phyloP scores from a whole-genome alignment of 192 early-diverging fungal species.

The Coemansia sp. region DNA sequence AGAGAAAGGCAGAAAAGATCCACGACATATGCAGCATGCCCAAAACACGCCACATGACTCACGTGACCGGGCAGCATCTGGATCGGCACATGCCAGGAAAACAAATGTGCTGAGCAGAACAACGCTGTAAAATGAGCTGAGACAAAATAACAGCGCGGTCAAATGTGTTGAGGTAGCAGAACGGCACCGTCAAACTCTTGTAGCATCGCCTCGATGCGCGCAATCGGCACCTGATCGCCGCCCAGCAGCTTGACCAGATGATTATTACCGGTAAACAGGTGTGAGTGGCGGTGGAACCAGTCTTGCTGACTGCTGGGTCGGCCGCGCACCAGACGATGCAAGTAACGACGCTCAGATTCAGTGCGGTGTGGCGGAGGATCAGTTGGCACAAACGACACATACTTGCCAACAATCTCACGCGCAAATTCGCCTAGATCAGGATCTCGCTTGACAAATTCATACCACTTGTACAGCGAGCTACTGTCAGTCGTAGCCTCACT shows the following conservation, averaged over 20 bases:
- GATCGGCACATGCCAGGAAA: not conserved
- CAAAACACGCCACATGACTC: conserved; percentile 6
- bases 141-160: too few species aligned
- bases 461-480: conserved; percentile 25
- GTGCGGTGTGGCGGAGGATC: conserved; percentile 30
- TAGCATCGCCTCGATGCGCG: conserved; percentile 27
- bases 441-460: conserved; percentile 33
- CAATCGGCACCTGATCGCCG: conserved; percentile 25
- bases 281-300: conserved; percentile 47
- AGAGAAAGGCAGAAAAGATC: not conserved
- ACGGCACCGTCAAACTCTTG: conserved; percentile 26
- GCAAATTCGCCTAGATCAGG: conserved; percentile 35
- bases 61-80: not conserved
- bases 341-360: conserved; percentile 34
- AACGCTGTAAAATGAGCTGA: not conserved
- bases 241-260: conserved; percentile 45
- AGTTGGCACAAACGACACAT: conserved; percentile 39
- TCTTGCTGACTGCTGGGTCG: conserved; percentile 30
- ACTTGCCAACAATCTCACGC: conserved; percentile 29
- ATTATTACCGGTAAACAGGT: conserved; percentile 42
- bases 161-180: too few species aligned
- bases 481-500: not conserved
- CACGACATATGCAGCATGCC: not conserved
- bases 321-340: conserved; percentile 22
- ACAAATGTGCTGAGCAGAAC: conserved; percentile 32